phyloP scores from a whole-genome alignment of 352 stramenopile species.

The Detonula confervacea region DNA sequence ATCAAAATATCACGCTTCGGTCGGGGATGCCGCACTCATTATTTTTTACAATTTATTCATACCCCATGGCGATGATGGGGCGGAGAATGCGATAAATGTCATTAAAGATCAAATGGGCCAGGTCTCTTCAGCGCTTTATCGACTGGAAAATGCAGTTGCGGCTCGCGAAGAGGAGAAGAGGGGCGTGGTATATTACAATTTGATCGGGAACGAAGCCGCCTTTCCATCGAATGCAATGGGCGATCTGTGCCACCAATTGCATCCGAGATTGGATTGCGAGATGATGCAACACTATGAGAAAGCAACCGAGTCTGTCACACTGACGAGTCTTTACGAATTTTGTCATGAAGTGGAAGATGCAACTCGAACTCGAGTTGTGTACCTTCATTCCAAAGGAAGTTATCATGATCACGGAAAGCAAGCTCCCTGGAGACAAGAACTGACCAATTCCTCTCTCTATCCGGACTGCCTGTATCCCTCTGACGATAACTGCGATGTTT shows the following conservation, averaged over 20 bases:
- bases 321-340: conserved; percentile 48
- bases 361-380: conserved; percentile 35
- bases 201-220: conserved; percentile 38
- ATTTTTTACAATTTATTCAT: conserved; percentile 65
- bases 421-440: conserved; percentile 41
- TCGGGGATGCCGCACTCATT: conserved; percentile 13
- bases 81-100: conserved; percentile 39
- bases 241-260: conserved; percentile 31
- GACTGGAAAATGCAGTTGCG: not conserved
- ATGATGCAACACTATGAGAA: conserved; percentile 34
- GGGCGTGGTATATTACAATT: conserved; percentile 52
- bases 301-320: conserved; percentile 47
- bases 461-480: conserved; percentile 46
- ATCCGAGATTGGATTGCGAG: conserved; percentile 38
- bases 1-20: not conserved
- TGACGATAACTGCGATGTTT: conserved; percentile 57
- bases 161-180: conserved; percentile 13
- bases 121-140: conserved; percentile 28
- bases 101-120: conserved; percentile 54
- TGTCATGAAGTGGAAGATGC: conserved; percentile 24
- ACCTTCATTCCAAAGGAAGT: conserved; percentile 67
- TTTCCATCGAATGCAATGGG: conserved; percentile 37
- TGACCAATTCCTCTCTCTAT: conserved; percentile 54
- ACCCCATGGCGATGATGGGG: conserved; percentile 21
- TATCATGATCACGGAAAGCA: conserved; percentile 58